These are phyloP conservation scores for Corrigiola litoralis DNA, from an alignment of 179 eudicot species.

Conservation along the genomic window DNA sequence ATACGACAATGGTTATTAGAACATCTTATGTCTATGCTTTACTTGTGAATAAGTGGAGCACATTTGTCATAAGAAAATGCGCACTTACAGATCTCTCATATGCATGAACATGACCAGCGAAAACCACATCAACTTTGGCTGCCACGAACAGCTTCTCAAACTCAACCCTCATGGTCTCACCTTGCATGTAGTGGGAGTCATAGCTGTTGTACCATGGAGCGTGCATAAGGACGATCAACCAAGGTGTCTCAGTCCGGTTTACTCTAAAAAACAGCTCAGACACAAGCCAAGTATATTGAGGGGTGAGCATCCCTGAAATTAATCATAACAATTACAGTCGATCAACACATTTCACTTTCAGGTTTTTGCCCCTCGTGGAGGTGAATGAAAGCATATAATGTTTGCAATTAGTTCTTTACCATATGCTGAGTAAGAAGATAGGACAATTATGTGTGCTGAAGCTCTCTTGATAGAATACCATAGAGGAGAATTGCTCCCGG, in stretches of 20 bases:
- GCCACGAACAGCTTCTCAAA: conserved; percentile 26
- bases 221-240: conserved; percentile 33
- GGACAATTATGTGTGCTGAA: conserved; percentile 24
- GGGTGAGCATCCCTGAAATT: conserved; percentile 22
- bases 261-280: conserved; percentile 26
- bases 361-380: too few relatives aligned
- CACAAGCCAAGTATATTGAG: conserved; percentile 29
- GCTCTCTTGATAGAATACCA: conserved; percentile 38
- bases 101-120: conserved; percentile 36
- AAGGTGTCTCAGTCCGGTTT: conserved; percentile 30
- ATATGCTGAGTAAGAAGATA: conserved; percentile 31
- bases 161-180: conserved; percentile 32
- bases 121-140: conserved; percentile 28
- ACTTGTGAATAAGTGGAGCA: background rate
- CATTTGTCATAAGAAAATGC: too few relatives aligned
- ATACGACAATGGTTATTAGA: background rate
- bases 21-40: background rate
- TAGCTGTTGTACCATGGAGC: conserved; percentile 36
- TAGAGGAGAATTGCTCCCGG: conserved; percentile 26
- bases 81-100: conserved; percentile 35
- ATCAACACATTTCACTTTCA: too few relatives aligned
- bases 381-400: too few relatives aligned
- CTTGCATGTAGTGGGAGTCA: conserved; percentile 32
- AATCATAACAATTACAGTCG: background rate
- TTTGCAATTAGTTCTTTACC: conserved; percentile 18